These are phyloP conservation scores for Purshia tridentata DNA, from an alignment of 306 rosid genomes.

Conservation along the genomic window DNA sequence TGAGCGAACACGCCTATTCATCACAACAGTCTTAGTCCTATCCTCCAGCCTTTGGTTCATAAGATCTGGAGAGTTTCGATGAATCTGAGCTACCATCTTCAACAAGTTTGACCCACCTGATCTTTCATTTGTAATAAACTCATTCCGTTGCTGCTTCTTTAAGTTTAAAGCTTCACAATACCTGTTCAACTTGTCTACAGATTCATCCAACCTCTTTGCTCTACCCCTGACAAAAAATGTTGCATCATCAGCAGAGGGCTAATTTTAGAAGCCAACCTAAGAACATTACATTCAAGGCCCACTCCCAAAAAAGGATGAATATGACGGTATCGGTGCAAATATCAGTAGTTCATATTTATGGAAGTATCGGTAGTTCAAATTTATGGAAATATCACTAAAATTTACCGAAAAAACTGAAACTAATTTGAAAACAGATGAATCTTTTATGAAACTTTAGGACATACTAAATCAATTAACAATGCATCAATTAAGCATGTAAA, in stretches of 20 bases:
- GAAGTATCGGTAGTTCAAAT: too few species aligned
- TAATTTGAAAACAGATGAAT: too few species aligned
- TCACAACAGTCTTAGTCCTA: conserved; percentile 52
- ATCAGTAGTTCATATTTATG: too few species aligned
- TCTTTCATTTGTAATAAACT: conserved; percentile 61
- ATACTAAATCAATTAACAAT: too few species aligned
- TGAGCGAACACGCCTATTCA: conserved; percentile 65
- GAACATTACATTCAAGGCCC: neutral
- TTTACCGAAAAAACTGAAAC: too few species aligned
- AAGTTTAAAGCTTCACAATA: conserved; percentile 60
- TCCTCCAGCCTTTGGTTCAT: conserved; percentile 59
- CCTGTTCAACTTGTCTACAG: conserved; percentile 59
- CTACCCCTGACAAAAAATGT: conserved; percentile 49
- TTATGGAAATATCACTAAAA: too few species aligned
- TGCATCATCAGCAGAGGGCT: conserved; percentile 30
- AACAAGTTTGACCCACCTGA: conserved; percentile 45
- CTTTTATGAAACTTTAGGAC: too few species aligned
- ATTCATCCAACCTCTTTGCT: conserved; percentile 64
- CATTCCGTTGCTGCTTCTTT: conserved; percentile 62
- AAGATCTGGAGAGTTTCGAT: conserved; percentile 46
- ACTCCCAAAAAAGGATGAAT: neutral
- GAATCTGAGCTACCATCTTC: conserved; percentile 60
- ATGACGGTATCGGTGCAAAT: too few species aligned
- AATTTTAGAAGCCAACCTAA: conserved; percentile 23
- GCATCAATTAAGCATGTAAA: too few species aligned